These are phyloP conservation scores for Pyrrhoderma lamaoense DNA, from an alignment of 1,284 basidiomycete genomes.

Conservation along the genomic window DNA sequence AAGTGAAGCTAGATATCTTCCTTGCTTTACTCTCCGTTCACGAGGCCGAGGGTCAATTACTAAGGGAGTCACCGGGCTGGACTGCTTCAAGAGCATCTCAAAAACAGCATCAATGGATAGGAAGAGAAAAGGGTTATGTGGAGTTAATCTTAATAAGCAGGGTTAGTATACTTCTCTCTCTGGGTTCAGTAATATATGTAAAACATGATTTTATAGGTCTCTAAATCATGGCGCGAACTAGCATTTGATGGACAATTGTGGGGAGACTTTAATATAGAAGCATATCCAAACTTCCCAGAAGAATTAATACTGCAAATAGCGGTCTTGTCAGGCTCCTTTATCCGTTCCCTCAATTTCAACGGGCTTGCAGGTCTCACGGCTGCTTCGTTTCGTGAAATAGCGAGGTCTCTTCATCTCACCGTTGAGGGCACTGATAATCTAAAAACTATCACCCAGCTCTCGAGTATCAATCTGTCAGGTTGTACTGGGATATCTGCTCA, in stretches of 20 bases:
- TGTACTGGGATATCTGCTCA: slow-evolving; percentile 59
- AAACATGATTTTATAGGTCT: slow-evolving; percentile 51
- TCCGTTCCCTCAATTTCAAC: slow-evolving; percentile 54
- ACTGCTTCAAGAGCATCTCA: slow-evolving; percentile 48
- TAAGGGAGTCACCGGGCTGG: slow-evolving; percentile 42
- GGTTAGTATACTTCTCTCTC: slow-evolving; percentile 42
- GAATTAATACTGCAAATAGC: slow-evolving; percentile 44
- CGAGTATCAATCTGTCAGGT: slow-evolving; percentile 66
- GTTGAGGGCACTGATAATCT: not conserved
- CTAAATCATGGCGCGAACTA: slow-evolving; percentile 69
- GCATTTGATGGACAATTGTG: slow-evolving; percentile 87
- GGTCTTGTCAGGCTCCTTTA: slow-evolving; percentile 55
- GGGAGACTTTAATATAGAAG: slow-evolving; percentile 53
- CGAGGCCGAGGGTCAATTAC: slow-evolving; percentile 44
- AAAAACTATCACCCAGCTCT: slow-evolving; percentile 49
- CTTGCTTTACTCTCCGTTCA: slow-evolving; percentile 44
- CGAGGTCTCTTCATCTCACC: slow-evolving; percentile 43
- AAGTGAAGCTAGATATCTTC: slow-evolving; percentile 66
- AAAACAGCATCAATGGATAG: slow-evolving; percentile 59
- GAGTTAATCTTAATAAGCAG: slow-evolving; percentile 76
- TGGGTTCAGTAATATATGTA: slow-evolving; percentile 12
- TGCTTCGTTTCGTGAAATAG: slow-evolving; percentile 42
- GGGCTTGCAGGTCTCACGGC: slow-evolving; percentile 56
- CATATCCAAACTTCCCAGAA: slow-evolving; percentile 51
- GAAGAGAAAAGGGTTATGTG: slow-evolving; percentile 59